phyloP scores from a whole-genome alignment of 495 filamentous ascomycete genomes.

The Parathielavia hyrcaniae region DNA sequence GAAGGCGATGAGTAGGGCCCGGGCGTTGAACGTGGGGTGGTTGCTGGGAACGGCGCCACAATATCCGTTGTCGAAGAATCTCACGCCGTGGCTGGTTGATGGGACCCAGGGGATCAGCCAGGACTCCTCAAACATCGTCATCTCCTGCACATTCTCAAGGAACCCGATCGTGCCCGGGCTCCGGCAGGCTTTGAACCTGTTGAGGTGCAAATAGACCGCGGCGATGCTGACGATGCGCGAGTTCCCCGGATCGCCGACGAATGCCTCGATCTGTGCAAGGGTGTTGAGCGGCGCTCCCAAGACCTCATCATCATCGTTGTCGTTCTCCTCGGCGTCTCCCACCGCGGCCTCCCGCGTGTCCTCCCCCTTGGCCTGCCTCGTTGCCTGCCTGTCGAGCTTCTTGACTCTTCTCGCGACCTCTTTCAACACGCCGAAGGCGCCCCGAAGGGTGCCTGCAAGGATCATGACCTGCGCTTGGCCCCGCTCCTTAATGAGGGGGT shows the following conservation, averaged over 20 bases:
- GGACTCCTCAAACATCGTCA: neutral
- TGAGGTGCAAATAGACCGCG: neutral
- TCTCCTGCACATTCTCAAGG: neutral
- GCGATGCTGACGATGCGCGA: slow-evolving; percentile 1
- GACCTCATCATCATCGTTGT: neutral
- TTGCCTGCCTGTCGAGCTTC: neutral
- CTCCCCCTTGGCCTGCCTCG: neutral
- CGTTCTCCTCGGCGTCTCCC: neutral
- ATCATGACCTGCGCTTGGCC: neutral
- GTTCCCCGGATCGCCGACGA: neutral
- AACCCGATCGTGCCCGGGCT: neutral
- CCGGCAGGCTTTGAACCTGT: neutral
- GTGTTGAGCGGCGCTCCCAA: neutral
- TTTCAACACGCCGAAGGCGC: neutral
- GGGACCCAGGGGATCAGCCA: neutral
- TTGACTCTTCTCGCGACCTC: neutral
- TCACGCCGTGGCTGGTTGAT: neutral
- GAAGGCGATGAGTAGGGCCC: neutral
- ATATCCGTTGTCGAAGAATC: neutral
- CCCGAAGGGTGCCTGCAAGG: neutral
- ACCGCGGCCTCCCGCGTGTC: neutral
- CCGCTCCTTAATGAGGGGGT: neutral
- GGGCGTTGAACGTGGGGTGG: neutral
- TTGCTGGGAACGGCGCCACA: neutral
- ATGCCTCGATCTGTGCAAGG: neutral